phyloP scores from a whole-genome alignment of 306 rosid genomes.

The Styphnolobium japonicum region DNA sequence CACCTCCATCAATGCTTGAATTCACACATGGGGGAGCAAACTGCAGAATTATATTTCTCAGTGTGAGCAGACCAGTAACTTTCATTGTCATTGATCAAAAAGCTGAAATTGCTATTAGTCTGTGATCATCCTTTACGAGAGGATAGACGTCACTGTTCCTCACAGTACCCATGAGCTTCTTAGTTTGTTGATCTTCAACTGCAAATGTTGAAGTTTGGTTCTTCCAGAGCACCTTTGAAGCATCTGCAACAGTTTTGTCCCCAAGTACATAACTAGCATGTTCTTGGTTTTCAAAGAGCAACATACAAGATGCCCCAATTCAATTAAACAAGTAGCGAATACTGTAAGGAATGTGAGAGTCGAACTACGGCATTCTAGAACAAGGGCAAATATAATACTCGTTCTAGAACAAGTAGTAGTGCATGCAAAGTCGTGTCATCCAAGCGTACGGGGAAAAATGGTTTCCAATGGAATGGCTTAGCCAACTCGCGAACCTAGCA shows the following conservation, averaged over 20 bases:
- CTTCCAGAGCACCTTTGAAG: conserved; percentile 44
- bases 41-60: conserved; percentile 52
- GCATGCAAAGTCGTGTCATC: conserved; percentile 62
- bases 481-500: conserved; percentile 65
- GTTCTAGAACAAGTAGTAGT: conserved; percentile 38
- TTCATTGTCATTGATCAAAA: conserved; percentile 44
- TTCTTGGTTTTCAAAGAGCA: conserved; percentile 39
- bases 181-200: conserved; percentile 38
- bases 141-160: conserved; percentile 48
- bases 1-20: conserved; percentile 56
- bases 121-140: conserved; percentile 40
- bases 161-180: conserved; percentile 57
- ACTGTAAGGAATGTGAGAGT: not conserved
- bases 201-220: conserved; percentile 44
- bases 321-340: not conserved
- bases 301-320: not conserved
- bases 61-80: conserved; percentile 47
- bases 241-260: conserved; percentile 58
- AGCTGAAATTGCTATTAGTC: conserved; percentile 48
- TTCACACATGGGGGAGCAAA: conserved; percentile 68
- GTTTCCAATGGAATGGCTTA: conserved; percentile 58
- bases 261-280: conserved; percentile 45
- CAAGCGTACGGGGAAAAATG: conserved; percentile 56
- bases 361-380: conserved; percentile 53
- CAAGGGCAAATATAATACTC: conserved; percentile 10